Percentiles rank a stretch among this genome's conserved stretches.
Evolutionary conservation across 352 stramenopile species (phyloP).

Genomic region (Bremia lactucae): DNA sequence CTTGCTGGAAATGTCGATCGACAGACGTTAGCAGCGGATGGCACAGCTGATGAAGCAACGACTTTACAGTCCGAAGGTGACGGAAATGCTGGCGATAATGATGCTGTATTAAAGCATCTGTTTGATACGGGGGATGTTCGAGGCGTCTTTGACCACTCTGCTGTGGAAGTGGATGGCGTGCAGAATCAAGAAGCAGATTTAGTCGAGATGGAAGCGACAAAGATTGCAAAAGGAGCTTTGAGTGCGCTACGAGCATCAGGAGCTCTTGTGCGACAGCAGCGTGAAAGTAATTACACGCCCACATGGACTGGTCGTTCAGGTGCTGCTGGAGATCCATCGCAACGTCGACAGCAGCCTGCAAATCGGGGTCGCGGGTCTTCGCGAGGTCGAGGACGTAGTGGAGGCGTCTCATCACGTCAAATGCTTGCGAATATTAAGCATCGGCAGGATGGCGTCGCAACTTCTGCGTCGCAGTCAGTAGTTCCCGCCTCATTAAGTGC

Average conservation of each 20-base stretch:
- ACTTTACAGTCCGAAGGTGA: slow-evolving; percentile 5
- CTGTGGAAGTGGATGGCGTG: slow-evolving; percentile 81
- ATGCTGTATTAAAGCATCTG: slow-evolving; percentile 82
- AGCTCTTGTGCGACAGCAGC: slow-evolving; percentile 53
- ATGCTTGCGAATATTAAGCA: slow-evolving; percentile 57
- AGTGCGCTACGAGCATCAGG: slow-evolving; percentile 76
- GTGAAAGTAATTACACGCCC: slow-evolving; percentile 47
- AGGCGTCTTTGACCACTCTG: slow-evolving; percentile 93
- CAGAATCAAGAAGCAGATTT: slow-evolving; percentile 84
- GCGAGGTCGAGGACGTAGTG: slow-evolving; percentile 5
- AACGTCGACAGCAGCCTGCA: slow-evolving; percentile 21
- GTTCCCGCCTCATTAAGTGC: slow-evolving; percentile 17
- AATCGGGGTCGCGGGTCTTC: slow-evolving; percentile 1
- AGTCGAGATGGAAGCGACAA: slow-evolving; percentile 88
- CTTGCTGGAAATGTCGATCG: slow-evolving; percentile 76
- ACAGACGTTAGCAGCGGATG: no score
- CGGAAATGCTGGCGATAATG: slow-evolving; percentile 46
- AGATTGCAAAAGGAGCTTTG: slow-evolving; percentile 81
- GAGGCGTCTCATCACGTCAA: slow-evolving; percentile 41
- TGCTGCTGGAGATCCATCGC: slow-evolving; percentile 49
- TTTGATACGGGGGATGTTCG: slow-evolving; percentile 88
- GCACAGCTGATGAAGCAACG: slow-evolving; percentile 22
- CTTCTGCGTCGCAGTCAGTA: slow-evolving; percentile 1
- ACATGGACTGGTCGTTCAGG: slow-evolving; percentile 72
- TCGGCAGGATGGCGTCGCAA: slow-evolving; percentile 18